These are phyloP conservation scores for Pogostemon cablin DNA, from an alignment of 257 asterid genomes.

Conservation along the genomic window DNA sequence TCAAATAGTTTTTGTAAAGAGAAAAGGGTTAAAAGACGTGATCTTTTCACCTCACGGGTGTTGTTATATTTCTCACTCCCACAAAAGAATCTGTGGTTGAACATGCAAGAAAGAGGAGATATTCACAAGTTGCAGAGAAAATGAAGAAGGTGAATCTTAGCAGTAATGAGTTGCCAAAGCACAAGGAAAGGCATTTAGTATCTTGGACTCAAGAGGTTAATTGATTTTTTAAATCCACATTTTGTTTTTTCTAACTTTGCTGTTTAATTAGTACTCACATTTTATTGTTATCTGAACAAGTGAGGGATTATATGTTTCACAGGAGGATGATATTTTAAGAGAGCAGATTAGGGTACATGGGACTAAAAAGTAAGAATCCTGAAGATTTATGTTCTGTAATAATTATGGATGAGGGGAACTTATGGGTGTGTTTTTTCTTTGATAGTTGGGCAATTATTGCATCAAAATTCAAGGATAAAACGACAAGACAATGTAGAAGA, in stretches of 20 bases:
- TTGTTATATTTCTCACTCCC: slow-evolving; percentile 43
- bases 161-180: slow-evolving; percentile 49
- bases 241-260: background rate
- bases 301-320: slow-evolving; percentile 34
- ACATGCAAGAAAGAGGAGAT: slow-evolving; percentile 68
- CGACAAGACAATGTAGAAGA: slow-evolving; percentile 97
- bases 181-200: slow-evolving; percentile 88
- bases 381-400: background rate
- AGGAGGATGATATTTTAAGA: slow-evolving; percentile 94
- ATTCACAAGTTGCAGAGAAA: slow-evolving; percentile 45
- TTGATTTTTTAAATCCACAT: background rate
- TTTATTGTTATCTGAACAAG: slow-evolving; percentile 24
- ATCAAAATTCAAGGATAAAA: slow-evolving; percentile 85
- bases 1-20: slow-evolving; percentile 42
- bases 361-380: slow-evolving; percentile 69
- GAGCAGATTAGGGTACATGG: slow-evolving; percentile 85
- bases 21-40: slow-evolving; percentile 40
- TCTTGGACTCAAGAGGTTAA: slow-evolving; percentile 96
- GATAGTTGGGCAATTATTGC: slow-evolving; percentile 93
- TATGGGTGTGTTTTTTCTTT: slow-evolving; percentile 34
- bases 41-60: slow-evolving; percentile 41
- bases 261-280: background rate
- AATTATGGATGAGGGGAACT: slow-evolving; percentile 14
- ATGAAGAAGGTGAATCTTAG: slow-evolving; percentile 49
- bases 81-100: slow-evolving; percentile 44